These are phyloP conservation scores for Arthrobotrys musiformis DNA, from an alignment of 2,329 filamentous ascomycete genomes.

Conservation along the genomic window DNA sequence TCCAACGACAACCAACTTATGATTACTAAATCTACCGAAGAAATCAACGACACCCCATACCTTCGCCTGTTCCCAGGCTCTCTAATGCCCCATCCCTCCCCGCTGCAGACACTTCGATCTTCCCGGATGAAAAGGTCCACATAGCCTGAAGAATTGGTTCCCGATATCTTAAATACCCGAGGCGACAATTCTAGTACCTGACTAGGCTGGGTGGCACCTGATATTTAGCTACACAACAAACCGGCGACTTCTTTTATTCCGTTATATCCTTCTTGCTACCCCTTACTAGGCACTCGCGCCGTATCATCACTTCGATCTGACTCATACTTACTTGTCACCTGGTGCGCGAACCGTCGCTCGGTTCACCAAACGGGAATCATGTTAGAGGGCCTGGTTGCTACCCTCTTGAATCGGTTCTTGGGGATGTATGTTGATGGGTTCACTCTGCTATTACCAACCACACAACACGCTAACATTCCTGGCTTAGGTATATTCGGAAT, in stretches of 20 bases:
- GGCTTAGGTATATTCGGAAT: conserved; percentile 77
- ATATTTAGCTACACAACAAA: background rate
- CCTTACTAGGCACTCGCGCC: background rate
- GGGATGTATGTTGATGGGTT: conserved; percentile 80
- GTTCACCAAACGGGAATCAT: conserved; percentile 69
- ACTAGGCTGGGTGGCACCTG: background rate
- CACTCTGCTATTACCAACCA: background rate
- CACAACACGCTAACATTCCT: background rate
- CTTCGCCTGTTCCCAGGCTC: background rate
- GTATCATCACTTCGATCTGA: background rate
- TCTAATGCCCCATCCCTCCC: background rate
- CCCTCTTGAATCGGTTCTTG: conserved; percentile 97
- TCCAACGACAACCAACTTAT: background rate
- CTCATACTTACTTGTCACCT: background rate
- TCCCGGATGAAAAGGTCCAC: background rate
- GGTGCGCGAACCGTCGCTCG: background rate
- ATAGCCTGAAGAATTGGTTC: background rate
- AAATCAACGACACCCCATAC: background rate
- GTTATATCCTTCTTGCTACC: background rate
- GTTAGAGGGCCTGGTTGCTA: conserved; percentile 93
- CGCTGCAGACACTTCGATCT: background rate
- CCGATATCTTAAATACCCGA: background rate
- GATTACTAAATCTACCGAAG: background rate
- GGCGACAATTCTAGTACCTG: background rate
- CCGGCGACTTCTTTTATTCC: background rate